Percentiles rank a stretch among this genome's conserved stretches.
These are phyloP conservation scores for Pseudogymnoascus sp. DNA, from an alignment of 2,329 filamentous ascomycete genomes.

Conservation along the genomic window DNA sequence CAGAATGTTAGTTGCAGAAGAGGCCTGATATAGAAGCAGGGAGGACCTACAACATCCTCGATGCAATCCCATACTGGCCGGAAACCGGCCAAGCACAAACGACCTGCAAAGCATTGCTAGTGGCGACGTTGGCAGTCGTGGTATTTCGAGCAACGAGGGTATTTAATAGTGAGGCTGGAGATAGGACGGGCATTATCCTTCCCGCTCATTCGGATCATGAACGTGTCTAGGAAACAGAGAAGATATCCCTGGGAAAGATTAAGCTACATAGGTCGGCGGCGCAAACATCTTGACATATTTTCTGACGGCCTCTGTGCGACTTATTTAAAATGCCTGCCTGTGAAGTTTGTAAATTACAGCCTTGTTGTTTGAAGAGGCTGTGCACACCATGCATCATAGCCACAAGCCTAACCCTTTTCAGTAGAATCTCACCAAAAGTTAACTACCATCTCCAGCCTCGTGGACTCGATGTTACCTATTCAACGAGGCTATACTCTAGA, in stretches of 20 bases:
- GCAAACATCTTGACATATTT: background rate
- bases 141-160: constrained; percentile 20
- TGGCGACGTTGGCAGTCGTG: constrained; percentile 19
- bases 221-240: background rate
- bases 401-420: background rate
- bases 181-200: constrained; percentile 33
- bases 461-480: background rate
- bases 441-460: background rate
- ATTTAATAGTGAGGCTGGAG: constrained; percentile 27
- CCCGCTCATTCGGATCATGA: background rate
- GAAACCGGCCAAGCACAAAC: constrained; percentile 52
- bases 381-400: background rate
- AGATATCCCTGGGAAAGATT: background rate
- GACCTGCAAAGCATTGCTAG: constrained; percentile 35
- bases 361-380: background rate
- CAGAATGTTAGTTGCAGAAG: too few relatives aligned
- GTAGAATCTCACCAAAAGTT: background rate
- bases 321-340: background rate
- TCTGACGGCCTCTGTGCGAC: background rate
- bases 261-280: background rate
- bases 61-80: constrained; percentile 51
- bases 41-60: constrained; percentile 42
- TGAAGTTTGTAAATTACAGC: too few relatives aligned
- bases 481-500: background rate
- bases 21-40: background rate